Evolutionary conservation across 805 yeast genomes (phyloP).

Genomic region (Priceomyces carsonii): DNA sequence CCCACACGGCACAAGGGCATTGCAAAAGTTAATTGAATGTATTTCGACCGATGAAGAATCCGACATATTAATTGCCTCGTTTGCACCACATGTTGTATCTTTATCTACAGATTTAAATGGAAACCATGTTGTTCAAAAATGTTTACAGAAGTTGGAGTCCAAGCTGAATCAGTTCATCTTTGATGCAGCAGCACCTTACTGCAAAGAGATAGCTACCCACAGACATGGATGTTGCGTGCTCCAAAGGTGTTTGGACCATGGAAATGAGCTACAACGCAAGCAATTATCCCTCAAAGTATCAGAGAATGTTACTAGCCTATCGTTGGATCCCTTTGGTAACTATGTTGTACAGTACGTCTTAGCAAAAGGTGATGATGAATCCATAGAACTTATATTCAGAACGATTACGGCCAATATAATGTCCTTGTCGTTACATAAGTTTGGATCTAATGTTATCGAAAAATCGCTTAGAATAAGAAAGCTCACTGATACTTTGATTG

Average conservation of each 20-base stretch:
- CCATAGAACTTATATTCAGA: conserved; percentile 32
- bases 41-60: conserved; percentile 73
- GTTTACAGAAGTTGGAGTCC: conserved; percentile 69
- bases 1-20: conserved; percentile 95
- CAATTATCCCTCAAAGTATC: conserved; percentile 70
- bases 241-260: conserved; percentile 93
- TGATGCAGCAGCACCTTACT: conserved; percentile 74
- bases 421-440: conserved; percentile 56
- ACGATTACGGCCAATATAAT: conserved; percentile 39
- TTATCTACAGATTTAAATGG: conserved; percentile 91
- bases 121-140: conserved; percentile 93
- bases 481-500: conserved; percentile 46
- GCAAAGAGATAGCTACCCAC: conserved; percentile 85
- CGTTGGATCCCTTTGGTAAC: conserved; percentile 94
- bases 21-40: conserved; percentile 89
- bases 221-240: conserved; percentile 97
- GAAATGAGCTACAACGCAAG: conserved; percentile 66
- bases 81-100: conserved; percentile 71
- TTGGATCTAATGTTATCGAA: conserved; percentile 62
- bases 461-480: conserved; percentile 51
- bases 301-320: conserved; percentile 62
- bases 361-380: conserved; percentile 43
- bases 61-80: conserved; percentile 55
- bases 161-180: conserved; percentile 84
- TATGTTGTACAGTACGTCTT: conserved; percentile 94